Conservation (phyloP, 345 rosid genomes). For the Citrus trifoliata region DNA sequence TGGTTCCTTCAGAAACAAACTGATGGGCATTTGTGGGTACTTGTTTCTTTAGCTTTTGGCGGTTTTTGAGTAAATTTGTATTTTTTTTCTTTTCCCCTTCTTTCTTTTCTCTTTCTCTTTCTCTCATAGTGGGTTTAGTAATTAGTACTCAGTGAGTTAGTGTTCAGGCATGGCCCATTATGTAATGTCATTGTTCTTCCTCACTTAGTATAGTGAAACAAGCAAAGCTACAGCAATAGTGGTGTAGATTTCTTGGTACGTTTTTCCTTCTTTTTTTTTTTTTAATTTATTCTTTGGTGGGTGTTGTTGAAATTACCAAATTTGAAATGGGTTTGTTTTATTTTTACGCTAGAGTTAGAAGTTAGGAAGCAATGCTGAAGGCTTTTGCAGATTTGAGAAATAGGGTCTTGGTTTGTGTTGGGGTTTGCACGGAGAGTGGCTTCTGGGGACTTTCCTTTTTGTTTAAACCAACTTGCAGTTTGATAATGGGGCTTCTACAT, state of each 20-base stretch:
- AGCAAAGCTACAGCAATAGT: background rate
- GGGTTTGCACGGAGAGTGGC: conserved; percentile 51
- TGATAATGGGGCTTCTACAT: background rate
- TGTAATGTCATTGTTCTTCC: conserved; percentile 9
- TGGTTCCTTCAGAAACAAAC: conserved; percentile 6
- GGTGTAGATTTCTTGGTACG: conserved; percentile 15
- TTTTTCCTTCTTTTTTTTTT: conserved; percentile 3
- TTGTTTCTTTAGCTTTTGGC: conserved; percentile 1
- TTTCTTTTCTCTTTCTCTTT: too few species aligned
- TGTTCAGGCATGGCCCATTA: conserved; percentile 16
- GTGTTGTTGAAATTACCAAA: conserved; percentile 10
- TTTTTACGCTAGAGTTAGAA: conserved; percentile 9
- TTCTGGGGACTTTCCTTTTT: conserved; percentile 42
- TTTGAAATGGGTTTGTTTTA: conserved; percentile 22
- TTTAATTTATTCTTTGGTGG: background rate
- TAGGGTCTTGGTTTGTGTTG: conserved; percentile 34
- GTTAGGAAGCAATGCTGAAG: conserved; percentile 3
- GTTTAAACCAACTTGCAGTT: conserved; percentile 27
- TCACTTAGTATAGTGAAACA: background rate
- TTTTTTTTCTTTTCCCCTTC: background rate
- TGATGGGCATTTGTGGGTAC: conserved; percentile 6
- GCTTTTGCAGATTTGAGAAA: conserved; percentile 18
- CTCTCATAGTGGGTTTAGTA: conserved; percentile 2
- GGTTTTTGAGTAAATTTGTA: conserved; percentile 11
- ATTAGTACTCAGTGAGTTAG: conserved; percentile 10